A percentile compares a stretch with the other conserved stretches of the same genome.
phyloP scores from a whole-genome alignment of 108 stramenopile species.

The Bacterosira constricta region DNA sequence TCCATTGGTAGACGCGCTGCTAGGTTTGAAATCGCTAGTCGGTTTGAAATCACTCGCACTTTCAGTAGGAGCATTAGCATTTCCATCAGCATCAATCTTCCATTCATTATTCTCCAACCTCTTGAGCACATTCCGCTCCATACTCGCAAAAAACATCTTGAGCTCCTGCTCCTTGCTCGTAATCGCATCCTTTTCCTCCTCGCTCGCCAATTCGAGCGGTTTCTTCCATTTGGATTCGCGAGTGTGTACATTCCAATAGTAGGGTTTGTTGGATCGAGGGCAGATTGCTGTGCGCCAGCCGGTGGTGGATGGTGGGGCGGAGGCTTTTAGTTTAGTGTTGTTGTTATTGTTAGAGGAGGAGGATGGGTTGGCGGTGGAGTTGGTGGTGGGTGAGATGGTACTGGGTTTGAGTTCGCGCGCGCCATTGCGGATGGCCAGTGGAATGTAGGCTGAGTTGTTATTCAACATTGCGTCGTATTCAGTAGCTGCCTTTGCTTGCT shows the following conservation, averaged over 20 bases:
- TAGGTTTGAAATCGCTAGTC: too few species aligned
- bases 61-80: neutral
- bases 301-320: neutral
- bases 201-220: slow-evolving; percentile 72
- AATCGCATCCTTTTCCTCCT: slow-evolving; percentile 64
- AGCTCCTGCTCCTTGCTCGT: slow-evolving; percentile 73
- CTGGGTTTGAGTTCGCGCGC: neutral
- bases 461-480: neutral
- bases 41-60: neutral
- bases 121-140: slow-evolving; percentile 85
- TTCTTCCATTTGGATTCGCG: slow-evolving; percentile 96
- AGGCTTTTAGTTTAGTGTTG: neutral
- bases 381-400: neutral
- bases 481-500: neutral
- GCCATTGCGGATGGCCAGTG: neutral
- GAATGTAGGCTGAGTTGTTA: neutral
- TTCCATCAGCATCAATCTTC: neutral
- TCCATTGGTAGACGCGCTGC: too few species aligned
- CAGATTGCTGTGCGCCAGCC: slow-evolving; percentile 78
- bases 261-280: slow-evolving; percentile 77
- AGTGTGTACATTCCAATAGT: slow-evolving; percentile 91
- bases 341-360: neutral
- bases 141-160: slow-evolving; percentile 84
- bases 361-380: neutral
- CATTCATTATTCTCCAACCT: slow-evolving; percentile 20